A percentile compares a stretch with the other conserved stretches of the same genome.
phyloP scores from a whole-genome alignment of 2,329 filamentous ascomycete genomes.

The Fusarium vanettenii region DNA sequence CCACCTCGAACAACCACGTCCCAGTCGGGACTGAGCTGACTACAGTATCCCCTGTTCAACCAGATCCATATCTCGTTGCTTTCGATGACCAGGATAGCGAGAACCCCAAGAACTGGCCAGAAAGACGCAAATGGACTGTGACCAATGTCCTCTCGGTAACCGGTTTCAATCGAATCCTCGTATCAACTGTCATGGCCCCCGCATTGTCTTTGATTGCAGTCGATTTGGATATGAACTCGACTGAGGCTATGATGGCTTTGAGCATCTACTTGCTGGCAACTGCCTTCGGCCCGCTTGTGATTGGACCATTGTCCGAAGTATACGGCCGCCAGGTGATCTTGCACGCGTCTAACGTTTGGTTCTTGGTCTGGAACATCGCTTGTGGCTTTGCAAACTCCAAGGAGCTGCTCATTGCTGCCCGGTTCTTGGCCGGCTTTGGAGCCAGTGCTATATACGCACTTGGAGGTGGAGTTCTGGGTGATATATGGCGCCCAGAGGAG shows the following conservation, averaged over 20 bases:
- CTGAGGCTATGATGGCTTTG: constrained; percentile 60
- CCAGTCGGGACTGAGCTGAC: constrained; percentile 7
- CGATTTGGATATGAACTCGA: constrained; percentile 62
- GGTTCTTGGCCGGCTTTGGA: constrained; percentile 61
- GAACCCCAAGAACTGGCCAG: constrained; percentile 55
- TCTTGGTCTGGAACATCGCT: constrained; percentile 61
- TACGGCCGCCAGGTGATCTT: constrained; percentile 58
- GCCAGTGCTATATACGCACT: constrained; percentile 59
- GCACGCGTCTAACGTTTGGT: constrained; percentile 59
- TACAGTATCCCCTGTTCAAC: neutral
- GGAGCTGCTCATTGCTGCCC: constrained; percentile 54
- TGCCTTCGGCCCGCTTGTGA: constrained; percentile 57
- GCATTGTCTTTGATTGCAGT: constrained; percentile 60
- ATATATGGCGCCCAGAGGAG: constrained; percentile 59
- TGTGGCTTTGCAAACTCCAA: constrained; percentile 56
- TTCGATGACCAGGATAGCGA: constrained; percentile 48
- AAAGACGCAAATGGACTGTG: constrained; percentile 58
- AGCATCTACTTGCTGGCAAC: constrained; percentile 58
- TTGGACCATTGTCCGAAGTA: constrained; percentile 60
- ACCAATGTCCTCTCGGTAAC: constrained; percentile 61
- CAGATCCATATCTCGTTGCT: constrained; percentile 41
- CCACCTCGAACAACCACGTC: neutral
- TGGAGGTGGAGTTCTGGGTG: constrained; percentile 59
- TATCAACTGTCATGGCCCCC: constrained; percentile 64
- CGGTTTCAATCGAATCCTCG: constrained; percentile 63